phyloP scores from a whole-genome alignment of 2,329 filamentous ascomycete species.

The Aureobasidium sp. region DNA sequence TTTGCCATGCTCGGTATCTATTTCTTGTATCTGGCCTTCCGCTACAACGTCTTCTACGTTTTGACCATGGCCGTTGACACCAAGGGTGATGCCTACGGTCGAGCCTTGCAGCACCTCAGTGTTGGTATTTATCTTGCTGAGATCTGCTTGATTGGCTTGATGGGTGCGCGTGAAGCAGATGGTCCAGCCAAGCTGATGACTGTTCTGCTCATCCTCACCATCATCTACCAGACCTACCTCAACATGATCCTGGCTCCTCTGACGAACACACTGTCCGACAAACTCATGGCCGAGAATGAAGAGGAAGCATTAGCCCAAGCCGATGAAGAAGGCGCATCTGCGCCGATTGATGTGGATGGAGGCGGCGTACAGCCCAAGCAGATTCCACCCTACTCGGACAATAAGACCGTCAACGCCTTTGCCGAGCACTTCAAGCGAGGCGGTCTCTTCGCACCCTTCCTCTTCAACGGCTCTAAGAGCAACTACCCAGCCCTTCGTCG shows the following conservation, averaged over 20 bases:
- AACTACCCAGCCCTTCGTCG: not conserved
- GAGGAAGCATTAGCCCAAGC: slow-evolving; percentile 18
- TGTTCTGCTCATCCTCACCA: slow-evolving; percentile 33
- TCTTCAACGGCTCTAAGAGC: slow-evolving; percentile 15
- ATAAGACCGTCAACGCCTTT: slow-evolving; percentile 10
- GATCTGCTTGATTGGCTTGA: slow-evolving; percentile 40
- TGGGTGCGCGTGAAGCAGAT: slow-evolving; percentile 34
- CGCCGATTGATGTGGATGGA: slow-evolving; percentile 22
- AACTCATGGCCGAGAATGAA: slow-evolving; percentile 14
- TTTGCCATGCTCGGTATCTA: slow-evolving; percentile 38
- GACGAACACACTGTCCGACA: slow-evolving; percentile 28
- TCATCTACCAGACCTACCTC: slow-evolving; percentile 36
- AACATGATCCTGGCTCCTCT: slow-evolving; percentile 26
- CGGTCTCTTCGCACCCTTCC: slow-evolving; percentile 1
- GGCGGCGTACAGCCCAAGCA: slow-evolving; percentile 10
- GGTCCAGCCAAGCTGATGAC: slow-evolving; percentile 38
- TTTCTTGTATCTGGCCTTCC: slow-evolving; percentile 41
- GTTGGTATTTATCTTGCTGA: slow-evolving; percentile 41
- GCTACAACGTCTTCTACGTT: slow-evolving; percentile 44
- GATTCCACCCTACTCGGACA: slow-evolving; percentile 4
- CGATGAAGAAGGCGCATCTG: slow-evolving; percentile 20
- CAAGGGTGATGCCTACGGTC: slow-evolving; percentile 36
- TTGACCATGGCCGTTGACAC: slow-evolving; percentile 39
- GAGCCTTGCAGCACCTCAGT: slow-evolving; percentile 38
- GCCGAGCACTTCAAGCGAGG: slow-evolving; percentile 3